Evolutionary conservation across 2,329 filamentous ascomycete species (phyloP).

Genomic region (Westerdykella aurantiaca): DNA sequence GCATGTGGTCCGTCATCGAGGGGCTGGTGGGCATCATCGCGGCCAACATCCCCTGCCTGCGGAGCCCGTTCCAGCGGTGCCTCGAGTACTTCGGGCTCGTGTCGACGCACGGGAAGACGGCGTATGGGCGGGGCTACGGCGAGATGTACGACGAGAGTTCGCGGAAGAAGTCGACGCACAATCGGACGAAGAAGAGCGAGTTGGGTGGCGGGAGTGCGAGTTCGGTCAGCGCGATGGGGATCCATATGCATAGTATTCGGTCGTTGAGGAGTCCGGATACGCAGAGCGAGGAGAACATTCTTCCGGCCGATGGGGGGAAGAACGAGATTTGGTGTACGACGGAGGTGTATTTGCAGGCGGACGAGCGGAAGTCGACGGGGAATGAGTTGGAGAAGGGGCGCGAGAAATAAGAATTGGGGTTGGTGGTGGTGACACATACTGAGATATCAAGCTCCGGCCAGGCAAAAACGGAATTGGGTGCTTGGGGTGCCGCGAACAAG

Average conservation of each 20-base stretch:
- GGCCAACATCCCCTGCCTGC: constrained; percentile 14
- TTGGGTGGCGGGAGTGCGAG: constrained; percentile 5
- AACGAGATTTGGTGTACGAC: constrained; percentile 12
- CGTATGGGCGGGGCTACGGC: constrained; percentile 5
- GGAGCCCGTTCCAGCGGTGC: neutral
- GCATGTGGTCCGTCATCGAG: constrained; percentile 20
- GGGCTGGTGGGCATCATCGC: constrained; percentile 18
- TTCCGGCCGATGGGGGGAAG: constrained; percentile 1
- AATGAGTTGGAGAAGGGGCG: too few relatives aligned
- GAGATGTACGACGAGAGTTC: neutral
- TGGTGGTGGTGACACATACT: too few relatives aligned
- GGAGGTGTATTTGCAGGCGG: constrained; percentile 3
- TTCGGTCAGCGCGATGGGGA: neutral
- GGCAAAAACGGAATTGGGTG: too few relatives aligned
- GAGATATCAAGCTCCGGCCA: too few relatives aligned
- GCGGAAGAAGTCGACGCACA: neutral
- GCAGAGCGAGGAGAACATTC: constrained; percentile 3
- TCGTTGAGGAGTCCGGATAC: constrained; percentile 5
- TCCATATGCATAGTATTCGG: neutral
- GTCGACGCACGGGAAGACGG: neutral
- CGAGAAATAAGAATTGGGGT: too few relatives aligned
- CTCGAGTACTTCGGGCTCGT: neutral
- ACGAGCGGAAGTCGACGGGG: too few relatives aligned
- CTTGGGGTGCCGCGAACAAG: too few relatives aligned
- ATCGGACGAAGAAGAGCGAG: neutral